Evolutionary conservation across 1,139 yeast species (phyloP), one percentile per base, ranked within the genome.

Genomic region (Magnusiomyces suaveolens): DNA sequence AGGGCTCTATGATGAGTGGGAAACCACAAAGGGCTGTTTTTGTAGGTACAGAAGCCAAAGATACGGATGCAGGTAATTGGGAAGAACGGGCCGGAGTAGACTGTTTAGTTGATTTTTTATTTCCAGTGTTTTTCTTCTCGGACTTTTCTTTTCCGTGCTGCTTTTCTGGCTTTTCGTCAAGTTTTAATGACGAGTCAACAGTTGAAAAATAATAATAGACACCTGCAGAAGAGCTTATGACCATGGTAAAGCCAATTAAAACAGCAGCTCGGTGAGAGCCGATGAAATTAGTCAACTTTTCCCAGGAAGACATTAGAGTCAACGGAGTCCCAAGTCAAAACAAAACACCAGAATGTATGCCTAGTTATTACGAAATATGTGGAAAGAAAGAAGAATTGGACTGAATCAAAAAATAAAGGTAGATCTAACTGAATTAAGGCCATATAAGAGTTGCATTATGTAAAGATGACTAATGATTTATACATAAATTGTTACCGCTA

Each of bases 181-280:
- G 54, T 43, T 52, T 52, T 33, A 48, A 29, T 46, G 46, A 48
- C 48, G 50, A 55, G 48, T 16, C 48, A 26, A 56, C 48, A 47
- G 47, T 51, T 48, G 53, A 49, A 41, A 48, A 59, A 60, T 56
- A 60, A 55, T 68, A 68, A 57, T 65, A 65, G 10, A 66, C 61
- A 18, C 65, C 62, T 25, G 69, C 70, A 43, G 68, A 64, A 21
- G 69, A 66, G 39, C 70, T 69, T 25, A 63, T 64, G n/a, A 68
- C 68, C 20, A 66, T 62, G 10, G 65, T 65, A 14, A 65, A 61
- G 23, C 65, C 62, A 29, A 69, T 64, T 32, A 66, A 56, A 43
- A 69, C 61, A 24, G 69, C 68, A 18, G 66, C 61, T 59, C 64
- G 66, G 60, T 67, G 64, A 43, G 60, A 57, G 23, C 63, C 56